Evolutionary conservation across 2,329 filamentous ascomycete species (phyloP).

Genomic region (Cladophialophora yegresii): DNA sequence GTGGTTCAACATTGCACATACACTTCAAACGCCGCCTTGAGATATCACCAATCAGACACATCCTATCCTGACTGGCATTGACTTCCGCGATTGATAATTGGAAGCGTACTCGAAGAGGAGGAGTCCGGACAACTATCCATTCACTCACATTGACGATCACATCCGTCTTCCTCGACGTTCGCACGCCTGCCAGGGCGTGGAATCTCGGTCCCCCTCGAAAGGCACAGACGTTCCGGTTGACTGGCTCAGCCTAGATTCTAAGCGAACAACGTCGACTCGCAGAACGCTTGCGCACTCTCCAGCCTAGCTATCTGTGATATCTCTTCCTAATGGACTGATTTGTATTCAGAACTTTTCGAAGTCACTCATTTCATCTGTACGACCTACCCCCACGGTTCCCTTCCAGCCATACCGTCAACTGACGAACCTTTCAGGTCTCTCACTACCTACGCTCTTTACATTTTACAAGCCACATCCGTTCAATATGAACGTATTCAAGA

Average conservation of each 20-base stretch:
- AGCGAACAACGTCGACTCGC: not conserved
- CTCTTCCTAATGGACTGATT: constrained; percentile 24
- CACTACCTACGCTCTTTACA: constrained; percentile 14
- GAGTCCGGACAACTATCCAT: constrained; percentile 1
- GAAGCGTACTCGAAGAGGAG: constrained; percentile 17
- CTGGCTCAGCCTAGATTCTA: constrained; percentile 12
- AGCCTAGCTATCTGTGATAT: not conserved
- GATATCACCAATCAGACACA: constrained; percentile 19
- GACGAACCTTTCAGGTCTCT: constrained; percentile 1
- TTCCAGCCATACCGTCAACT: not conserved
- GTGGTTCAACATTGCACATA: constrained; percentile 5
- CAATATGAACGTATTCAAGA: constrained; percentile 37
- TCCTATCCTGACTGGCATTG: constrained; percentile 6
- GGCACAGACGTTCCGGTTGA: constrained; percentile 15
- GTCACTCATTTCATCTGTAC: constrained; percentile 23
- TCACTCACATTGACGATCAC: not conserved
- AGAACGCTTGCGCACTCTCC: not conserved
- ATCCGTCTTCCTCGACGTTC: not conserved
- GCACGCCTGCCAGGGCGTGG: not conserved
- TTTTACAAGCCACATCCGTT: constrained; percentile 1
- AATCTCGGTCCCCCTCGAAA: not conserved
- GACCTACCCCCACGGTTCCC: not conserved
- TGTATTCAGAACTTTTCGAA: constrained; percentile 8
- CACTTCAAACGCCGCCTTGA: constrained; percentile 4
- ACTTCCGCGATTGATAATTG: constrained; percentile 1